Evolutionary conservation across 805 yeast genomes (phyloP).

Genomic region (Schizosaccharomyces lindneri): DNA sequence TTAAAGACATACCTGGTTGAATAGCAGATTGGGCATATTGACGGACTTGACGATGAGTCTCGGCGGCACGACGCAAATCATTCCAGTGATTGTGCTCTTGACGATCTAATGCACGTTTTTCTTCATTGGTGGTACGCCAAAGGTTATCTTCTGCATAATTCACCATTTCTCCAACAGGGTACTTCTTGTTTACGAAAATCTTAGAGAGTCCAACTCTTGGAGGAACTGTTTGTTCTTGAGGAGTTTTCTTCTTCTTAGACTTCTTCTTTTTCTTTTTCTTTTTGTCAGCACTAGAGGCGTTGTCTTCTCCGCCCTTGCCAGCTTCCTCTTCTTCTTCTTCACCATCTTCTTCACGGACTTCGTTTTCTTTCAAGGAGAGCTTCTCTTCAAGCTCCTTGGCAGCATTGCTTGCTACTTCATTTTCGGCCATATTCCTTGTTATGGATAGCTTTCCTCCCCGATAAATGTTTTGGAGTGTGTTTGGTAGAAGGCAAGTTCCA

Average conservation of each 20-base stretch:
- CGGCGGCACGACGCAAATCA: constrained; percentile 87
- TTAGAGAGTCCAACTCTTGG: constrained; percentile 38
- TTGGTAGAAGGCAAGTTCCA: neutral
- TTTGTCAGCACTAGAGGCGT: constrained; percentile 8
- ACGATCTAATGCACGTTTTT: constrained; percentile 52
- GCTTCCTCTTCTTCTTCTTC: neutral
- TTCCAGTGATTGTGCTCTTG: constrained; percentile 39
- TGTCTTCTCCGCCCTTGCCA: neutral
- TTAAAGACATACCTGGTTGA: constrained; percentile 80
- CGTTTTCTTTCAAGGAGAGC: neutral
- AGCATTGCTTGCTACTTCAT: neutral
- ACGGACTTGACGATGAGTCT: constrained; percentile 79
- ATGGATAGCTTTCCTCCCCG: no score
- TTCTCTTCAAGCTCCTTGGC: neutral
- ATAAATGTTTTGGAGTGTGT: neutral
- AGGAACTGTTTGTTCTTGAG: constrained; percentile 16
- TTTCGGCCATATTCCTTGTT: no score
- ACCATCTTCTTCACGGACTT: neutral
- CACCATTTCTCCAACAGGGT: constrained; percentile 71
- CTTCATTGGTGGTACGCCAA: constrained; percentile 65
- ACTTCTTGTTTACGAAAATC: constrained; percentile 43
- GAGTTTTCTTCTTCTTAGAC: constrained; percentile 19
- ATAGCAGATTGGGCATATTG: constrained; percentile 46
- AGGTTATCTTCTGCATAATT: constrained; percentile 49
- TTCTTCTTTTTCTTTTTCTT: constrained; percentile 30